Evolutionary conservation across 2,329 filamentous ascomycete genomes (phyloP).

Genomic region (Tolypocladium cylindrosporum): DNA sequence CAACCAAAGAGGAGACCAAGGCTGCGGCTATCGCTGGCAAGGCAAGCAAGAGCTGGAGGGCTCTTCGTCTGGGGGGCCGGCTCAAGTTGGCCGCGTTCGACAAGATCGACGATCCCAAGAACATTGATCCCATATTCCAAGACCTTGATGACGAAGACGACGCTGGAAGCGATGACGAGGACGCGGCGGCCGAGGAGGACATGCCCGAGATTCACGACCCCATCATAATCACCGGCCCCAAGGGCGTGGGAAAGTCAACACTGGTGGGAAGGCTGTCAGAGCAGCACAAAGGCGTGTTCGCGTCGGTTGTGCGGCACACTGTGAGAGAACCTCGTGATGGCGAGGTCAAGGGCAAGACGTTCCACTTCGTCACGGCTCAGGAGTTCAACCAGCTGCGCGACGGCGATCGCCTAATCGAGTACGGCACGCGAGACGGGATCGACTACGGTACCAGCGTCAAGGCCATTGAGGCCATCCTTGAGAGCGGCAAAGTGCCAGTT

Average conservation of each 20-base stretch:
- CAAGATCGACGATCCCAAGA: constrained; percentile 75
- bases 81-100: constrained; percentile 71
- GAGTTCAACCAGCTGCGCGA: constrained; percentile 49
- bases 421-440: constrained; percentile 35
- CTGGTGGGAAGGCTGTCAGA: constrained; percentile 54
- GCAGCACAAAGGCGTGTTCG: constrained; percentile 56
- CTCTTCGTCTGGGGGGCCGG: constrained; percentile 68
- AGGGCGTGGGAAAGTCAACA: constrained; percentile 51
- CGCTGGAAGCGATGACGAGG: constrained; percentile 24
- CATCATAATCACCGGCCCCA: constrained; percentile 60
- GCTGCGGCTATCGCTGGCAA: constrained; percentile 56
- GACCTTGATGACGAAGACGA: constrained; percentile 29
- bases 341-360: constrained; percentile 41
- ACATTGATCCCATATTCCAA: constrained; percentile 49
- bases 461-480: constrained; percentile 38
- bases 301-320: constrained; percentile 43
- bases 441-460: constrained; percentile 48
- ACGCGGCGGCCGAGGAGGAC: constrained; percentile 18
- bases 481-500: constrained; percentile 49
- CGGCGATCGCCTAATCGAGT: constrained; percentile 50
- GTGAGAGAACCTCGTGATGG: constrained; percentile 38
- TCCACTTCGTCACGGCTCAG: constrained; percentile 45
- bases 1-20: constrained; percentile 50
- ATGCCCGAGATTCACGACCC: constrained; percentile 39
- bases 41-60: constrained; percentile 83